A percentile compares a stretch with the other conserved stretches of the same genome.
Evolutionary conservation across 1,284 basidiomycete genomes (phyloP).

Genomic region (Moniliophthora roreri): DNA sequence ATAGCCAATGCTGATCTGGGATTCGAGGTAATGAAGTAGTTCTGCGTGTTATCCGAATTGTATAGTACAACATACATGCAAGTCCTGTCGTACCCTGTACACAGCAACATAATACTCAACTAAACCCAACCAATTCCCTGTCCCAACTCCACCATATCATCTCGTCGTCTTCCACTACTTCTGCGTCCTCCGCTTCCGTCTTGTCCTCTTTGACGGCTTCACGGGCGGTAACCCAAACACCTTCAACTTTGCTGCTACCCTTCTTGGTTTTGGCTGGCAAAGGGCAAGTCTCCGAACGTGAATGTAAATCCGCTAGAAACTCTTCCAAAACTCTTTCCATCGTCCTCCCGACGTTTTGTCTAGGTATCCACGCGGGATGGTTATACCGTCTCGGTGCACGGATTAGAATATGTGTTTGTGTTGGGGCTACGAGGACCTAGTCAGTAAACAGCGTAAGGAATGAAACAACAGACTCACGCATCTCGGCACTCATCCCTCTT

Average conservation of each 20-base stretch:
- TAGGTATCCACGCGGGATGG: conserved; percentile 73
- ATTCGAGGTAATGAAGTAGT: no score
- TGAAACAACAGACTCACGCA: conserved; percentile 40
- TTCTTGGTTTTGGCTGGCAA: not conserved
- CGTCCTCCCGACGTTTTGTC: conserved; percentile 52
- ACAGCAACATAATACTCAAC: not conserved
- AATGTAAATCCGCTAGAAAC: not conserved
- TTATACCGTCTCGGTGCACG: conserved; percentile 69
- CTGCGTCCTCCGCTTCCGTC: not conserved
- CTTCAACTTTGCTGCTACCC: not conserved
- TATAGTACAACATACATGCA: no score
- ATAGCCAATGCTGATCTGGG: no score
- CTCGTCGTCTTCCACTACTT: not conserved
- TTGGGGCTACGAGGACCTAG: conserved; percentile 46
- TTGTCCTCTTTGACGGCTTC: not conserved
- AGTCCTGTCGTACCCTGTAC: no score
- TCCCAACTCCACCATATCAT: conserved; percentile 7
- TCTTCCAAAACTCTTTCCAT: conserved; percentile 36
- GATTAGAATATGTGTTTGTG: conserved; percentile 67
- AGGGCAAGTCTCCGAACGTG: not conserved
- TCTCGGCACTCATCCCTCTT: conserved; percentile 55
- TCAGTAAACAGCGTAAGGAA: not conserved
- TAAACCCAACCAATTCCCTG: conserved; percentile 2
- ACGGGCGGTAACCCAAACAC: not conserved
- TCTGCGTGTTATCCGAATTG: no score